phyloP scores from a whole-genome alignment of 345 rosid genomes.

The Boechera retrofracta region DNA sequence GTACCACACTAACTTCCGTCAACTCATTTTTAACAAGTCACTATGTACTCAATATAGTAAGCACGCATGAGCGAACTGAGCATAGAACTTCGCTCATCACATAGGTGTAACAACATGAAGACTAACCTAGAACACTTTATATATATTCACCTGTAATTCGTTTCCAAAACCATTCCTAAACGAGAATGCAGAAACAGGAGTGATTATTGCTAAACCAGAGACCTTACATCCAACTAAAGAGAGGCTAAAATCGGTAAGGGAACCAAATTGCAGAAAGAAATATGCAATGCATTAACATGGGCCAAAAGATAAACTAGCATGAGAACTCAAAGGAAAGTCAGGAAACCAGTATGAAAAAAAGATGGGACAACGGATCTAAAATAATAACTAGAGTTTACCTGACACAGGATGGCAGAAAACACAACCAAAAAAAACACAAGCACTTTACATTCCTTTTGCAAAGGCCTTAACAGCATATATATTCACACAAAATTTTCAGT shows the following conservation, averaged over 20 bases:
- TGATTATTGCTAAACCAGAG: conserved; percentile 2
- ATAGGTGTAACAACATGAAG: conserved; percentile 4
- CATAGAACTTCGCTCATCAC: conserved; percentile 27
- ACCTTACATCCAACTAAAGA: conserved; percentile 27
- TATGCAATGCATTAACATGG: conserved; percentile 13
- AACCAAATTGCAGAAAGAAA: conserved; percentile 10
- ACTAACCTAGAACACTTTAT: background rate
- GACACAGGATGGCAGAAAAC: conserved; percentile 6
- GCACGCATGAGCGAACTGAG: conserved; percentile 9
- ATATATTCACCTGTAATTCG: background rate
- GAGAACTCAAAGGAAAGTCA: conserved; percentile 7
- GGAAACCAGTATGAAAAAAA: conserved; percentile 18
- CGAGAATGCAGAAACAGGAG: background rate
- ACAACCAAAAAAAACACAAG: conserved; percentile 9
- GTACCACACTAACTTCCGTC: conserved; percentile 31
- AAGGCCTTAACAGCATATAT: background rate
- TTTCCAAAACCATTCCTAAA: conserved; percentile 24
- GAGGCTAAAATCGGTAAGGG: conserved; percentile 20
- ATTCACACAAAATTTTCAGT: conserved; percentile 1
- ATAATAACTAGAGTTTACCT: conserved; percentile 15
- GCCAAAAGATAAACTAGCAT: conserved; percentile 3
- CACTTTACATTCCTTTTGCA: conserved; percentile 7
- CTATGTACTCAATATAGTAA: conserved; percentile 14
- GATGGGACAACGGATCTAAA: conserved; percentile 19
- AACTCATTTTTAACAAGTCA: conserved; percentile 26